Percentiles rank a stretch among this genome's conserved stretches.
phyloP scores from a whole-genome alignment of 2,329 filamentous ascomycete species.

The Aspergillus ochraceus region DNA sequence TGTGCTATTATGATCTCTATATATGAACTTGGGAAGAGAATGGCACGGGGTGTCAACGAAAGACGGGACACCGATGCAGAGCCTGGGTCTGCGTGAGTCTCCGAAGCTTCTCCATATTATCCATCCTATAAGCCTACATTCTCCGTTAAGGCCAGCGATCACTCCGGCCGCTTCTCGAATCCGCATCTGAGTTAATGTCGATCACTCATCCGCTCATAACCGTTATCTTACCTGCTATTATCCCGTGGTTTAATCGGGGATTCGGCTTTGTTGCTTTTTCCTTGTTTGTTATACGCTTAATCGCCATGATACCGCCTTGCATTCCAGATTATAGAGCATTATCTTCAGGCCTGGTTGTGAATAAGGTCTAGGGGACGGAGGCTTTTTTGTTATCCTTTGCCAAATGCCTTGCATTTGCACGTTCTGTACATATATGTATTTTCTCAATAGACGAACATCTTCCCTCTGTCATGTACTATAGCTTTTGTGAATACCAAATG shows the following conservation, averaged over 20 bases:
- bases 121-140: neutral
- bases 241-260: neutral
- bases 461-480: neutral
- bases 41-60: conserved; percentile 74
- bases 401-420: neutral
- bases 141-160: neutral
- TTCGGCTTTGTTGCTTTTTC: neutral
- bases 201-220: too few relatives aligned
- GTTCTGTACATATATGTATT: neutral
- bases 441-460: neutral
- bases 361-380: neutral
- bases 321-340: conserved; percentile 15
- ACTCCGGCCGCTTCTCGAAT: neutral
- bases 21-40: conserved; percentile 93
- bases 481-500: neutral
- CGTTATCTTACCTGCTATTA: neutral
- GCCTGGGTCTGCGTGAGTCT: conserved; percentile 18
- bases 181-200: too few relatives aligned
- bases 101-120: neutral
- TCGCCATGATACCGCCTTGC: conserved; percentile 6
- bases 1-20: conserved; percentile 99
- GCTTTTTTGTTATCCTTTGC: neutral
- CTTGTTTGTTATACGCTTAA: neutral
- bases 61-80: conserved; percentile 36
- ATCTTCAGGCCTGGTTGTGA: neutral